Conservation (phyloP, 192 early-diverging fungal genomes). For the Linnemannia schmuckeri region DNA sequence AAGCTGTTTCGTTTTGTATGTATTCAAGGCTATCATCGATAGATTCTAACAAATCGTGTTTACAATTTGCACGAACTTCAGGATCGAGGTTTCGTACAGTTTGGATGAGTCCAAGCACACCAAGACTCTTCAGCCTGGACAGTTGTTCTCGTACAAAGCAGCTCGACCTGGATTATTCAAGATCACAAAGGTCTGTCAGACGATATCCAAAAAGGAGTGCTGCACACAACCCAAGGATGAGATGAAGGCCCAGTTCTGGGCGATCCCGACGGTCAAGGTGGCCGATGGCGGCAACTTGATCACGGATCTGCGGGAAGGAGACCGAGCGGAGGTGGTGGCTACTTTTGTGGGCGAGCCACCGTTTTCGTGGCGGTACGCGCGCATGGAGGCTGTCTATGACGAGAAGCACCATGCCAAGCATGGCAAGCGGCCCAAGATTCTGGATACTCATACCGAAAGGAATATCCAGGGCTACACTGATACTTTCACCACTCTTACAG, state of each 20-base stretch:
- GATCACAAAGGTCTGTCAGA: conserved; percentile 41
- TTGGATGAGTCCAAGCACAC: conserved; percentile 30
- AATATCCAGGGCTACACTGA: conserved; percentile 27
- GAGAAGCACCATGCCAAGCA: conserved; percentile 23
- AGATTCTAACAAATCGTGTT: neutral
- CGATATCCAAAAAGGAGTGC: conserved; percentile 39
- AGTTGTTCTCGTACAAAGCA: conserved; percentile 24
- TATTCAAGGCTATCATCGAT: neutral
- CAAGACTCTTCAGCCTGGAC: conserved; percentile 14
- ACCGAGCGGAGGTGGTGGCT: conserved; percentile 32
- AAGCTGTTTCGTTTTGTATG: neutral
- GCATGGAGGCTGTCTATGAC: conserved; percentile 39
- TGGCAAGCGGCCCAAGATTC: conserved; percentile 14
- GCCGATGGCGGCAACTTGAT: conserved; percentile 30
- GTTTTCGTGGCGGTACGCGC: conserved; percentile 39
- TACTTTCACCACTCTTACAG: conserved; percentile 26
- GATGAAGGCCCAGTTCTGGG: conserved; percentile 32
- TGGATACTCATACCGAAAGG: conserved; percentile 5
- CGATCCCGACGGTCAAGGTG: conserved; percentile 40
- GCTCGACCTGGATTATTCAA: conserved; percentile 26
- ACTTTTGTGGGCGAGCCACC: conserved; percentile 45
- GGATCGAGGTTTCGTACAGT: conserved; percentile 48
- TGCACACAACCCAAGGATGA: conserved; percentile 36
- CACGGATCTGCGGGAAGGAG: conserved; percentile 39
- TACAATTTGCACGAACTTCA: neutral